phyloP scores from a whole-genome alignment of 371 early-diverging fungal genomes.

The Rhizopus arrhizus region DNA sequence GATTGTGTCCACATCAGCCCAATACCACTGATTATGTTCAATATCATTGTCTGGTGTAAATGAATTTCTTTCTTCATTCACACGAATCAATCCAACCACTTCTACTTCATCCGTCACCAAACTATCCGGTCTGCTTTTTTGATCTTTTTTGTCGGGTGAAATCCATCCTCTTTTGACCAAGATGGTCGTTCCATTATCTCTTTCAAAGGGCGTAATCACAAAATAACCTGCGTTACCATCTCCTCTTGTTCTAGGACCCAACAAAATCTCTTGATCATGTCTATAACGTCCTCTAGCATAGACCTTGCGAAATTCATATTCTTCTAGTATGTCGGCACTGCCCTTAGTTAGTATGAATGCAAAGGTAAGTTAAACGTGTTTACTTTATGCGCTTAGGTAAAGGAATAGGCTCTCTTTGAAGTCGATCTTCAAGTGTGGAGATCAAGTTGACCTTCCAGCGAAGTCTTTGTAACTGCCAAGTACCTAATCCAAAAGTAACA shows the following conservation, averaged over 20 bases:
- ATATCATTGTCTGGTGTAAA: conserved; percentile 75
- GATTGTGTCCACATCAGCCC: conserved; percentile 79
- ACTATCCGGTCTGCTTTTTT: conserved; percentile 57
- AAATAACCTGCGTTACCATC: conserved; percentile 81
- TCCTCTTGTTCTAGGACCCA: conserved; percentile 78
- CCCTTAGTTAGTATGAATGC: background rate
- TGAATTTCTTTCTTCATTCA: conserved; percentile 62
- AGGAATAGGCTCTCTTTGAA: conserved; percentile 67
- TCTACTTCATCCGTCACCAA: conserved; percentile 55
- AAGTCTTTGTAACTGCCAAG: conserved; percentile 90
- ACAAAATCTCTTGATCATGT: conserved; percentile 75
- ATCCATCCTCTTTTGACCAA: conserved; percentile 92
- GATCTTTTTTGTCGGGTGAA: conserved; percentile 67
- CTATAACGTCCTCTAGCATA: conserved; percentile 66
- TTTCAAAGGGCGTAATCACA: conserved; percentile 82
- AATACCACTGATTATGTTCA: conserved; percentile 79
- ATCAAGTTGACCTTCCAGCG: conserved; percentile 88
- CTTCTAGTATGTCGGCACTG: conserved; percentile 57
- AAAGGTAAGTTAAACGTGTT: background rate
- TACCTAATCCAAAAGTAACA: conserved; percentile 81
- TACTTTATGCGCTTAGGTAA: conserved; percentile 72
- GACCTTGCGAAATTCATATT: conserved; percentile 76
- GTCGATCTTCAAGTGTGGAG: conserved; percentile 67
- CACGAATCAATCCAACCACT: conserved; percentile 66
- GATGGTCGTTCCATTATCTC: conserved; percentile 73